These are phyloP conservation scores for Trichoderma oligosporum DNA, from an alignment of 2,329 filamentous ascomycete genomes.

Conservation along the genomic window DNA sequence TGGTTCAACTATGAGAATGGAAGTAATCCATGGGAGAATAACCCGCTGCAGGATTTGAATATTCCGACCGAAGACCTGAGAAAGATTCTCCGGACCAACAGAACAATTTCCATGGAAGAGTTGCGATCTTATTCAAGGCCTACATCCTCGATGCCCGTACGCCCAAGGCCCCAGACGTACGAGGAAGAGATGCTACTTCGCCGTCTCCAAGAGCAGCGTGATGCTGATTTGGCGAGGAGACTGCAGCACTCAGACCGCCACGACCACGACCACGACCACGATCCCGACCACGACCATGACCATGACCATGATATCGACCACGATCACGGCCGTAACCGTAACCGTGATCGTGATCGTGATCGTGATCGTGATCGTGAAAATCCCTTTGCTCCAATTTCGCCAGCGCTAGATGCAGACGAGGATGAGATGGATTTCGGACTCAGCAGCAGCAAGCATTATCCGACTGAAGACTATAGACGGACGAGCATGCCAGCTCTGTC, in stretches of 20 bases:
- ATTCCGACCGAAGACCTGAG: slow-evolving; percentile 33
- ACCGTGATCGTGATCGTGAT: neutral
- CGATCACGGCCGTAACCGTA: neutral
- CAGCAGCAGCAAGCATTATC: slow-evolving; percentile 54
- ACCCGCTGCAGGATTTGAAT: slow-evolving; percentile 46
- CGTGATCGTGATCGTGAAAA: slow-evolving; percentile 8
- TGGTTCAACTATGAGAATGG: slow-evolving; percentile 64
- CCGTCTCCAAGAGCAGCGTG: slow-evolving; percentile 45
- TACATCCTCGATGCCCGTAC: slow-evolving; percentile 23
- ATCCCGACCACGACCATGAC: neutral
- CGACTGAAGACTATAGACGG: slow-evolving; percentile 56
- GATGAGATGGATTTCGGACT: slow-evolving; percentile 41
- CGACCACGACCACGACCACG: neutral
- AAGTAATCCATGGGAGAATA: slow-evolving; percentile 15
- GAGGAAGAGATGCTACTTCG: slow-evolving; percentile 48
- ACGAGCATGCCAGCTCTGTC: slow-evolving; percentile 29
- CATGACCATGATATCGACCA: neutral
- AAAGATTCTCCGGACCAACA: slow-evolving; percentile 15
- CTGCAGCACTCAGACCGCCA: slow-evolving; percentile 33
- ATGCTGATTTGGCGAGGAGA: slow-evolving; percentile 40
- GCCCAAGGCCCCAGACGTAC: slow-evolving; percentile 33
- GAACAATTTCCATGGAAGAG: slow-evolving; percentile 16
- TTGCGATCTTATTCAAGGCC: slow-evolving; percentile 17
- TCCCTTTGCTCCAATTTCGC: slow-evolving; percentile 15
- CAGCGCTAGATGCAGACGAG: slow-evolving; percentile 27